These are phyloP conservation scores for Yamadazyma laniorum DNA, from an alignment of 805 yeast genomes.

Conservation along the genomic window DNA sequence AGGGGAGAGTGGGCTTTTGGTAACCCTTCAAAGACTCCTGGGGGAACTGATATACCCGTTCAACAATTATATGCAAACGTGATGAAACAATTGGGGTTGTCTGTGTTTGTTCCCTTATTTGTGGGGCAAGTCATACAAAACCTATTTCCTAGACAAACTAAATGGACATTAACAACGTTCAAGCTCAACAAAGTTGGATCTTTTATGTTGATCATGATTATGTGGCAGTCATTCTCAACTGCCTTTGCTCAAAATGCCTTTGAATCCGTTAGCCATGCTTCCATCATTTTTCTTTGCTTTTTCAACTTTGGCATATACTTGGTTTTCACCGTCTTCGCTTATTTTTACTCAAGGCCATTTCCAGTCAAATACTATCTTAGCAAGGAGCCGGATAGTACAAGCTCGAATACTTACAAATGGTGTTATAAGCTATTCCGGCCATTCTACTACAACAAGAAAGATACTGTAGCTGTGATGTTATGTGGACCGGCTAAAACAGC, in stretches of 20 bases:
- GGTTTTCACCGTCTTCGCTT: constrained; percentile 69
- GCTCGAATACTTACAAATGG: constrained; percentile 45
- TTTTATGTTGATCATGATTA: constrained; percentile 72
- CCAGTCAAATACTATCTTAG: constrained; percentile 44
- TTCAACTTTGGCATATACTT: constrained; percentile 79
- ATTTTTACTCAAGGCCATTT: constrained; percentile 56
- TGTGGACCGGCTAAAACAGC: constrained; percentile 96
- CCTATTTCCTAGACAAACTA: constrained; percentile 60
- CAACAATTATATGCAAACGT: constrained; percentile 64
- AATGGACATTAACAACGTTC: constrained; percentile 57
- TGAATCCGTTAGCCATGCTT: constrained; percentile 61
- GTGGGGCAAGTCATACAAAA: constrained; percentile 87
- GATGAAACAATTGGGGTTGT: constrained; percentile 83
- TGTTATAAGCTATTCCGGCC: constrained; percentile 51
- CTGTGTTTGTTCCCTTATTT: constrained; percentile 79
- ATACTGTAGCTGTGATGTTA: constrained; percentile 75
- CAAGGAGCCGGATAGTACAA: constrained; percentile 46
- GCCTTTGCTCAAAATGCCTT: constrained; percentile 85
- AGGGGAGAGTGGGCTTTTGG: constrained; percentile 67
- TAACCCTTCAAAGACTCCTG: constrained; percentile 60
- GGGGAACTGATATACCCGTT: constrained; percentile 44
- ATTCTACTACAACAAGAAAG: constrained; percentile 66
- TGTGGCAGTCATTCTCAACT: constrained; percentile 79
- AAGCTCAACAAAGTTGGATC: constrained; percentile 72
- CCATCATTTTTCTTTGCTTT: constrained; percentile 75